Percentiles rank a stretch among this genome's conserved stretches.
These are phyloP conservation scores for Trametes versicolor DNA, from an alignment of 1,284 basidiomycete genomes.

Conservation along the genomic window DNA sequence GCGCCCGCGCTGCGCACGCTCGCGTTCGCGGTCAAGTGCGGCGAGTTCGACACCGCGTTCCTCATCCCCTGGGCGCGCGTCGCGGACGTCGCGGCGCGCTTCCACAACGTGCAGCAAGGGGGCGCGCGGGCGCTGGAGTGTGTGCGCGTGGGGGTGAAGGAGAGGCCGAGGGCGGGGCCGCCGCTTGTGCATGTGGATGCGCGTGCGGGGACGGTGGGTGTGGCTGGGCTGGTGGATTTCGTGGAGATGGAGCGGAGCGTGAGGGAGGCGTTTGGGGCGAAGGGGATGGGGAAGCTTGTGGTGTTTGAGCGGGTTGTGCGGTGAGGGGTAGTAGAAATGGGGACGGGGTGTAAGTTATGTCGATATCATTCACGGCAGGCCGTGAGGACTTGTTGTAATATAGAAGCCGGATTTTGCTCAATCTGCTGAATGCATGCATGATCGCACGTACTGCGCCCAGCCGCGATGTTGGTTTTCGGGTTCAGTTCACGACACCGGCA, in stretches of 20 bases:
- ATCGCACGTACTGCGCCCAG: too few relatives aligned
- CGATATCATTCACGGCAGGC: neutral
- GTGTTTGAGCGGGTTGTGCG: constrained; percentile 16
- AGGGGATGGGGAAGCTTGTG: constrained; percentile 24
- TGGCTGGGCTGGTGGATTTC: constrained; percentile 16
- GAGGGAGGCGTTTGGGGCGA: constrained; percentile 23
- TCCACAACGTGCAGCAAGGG: constrained; percentile 1
- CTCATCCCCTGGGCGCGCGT: constrained; percentile 24
- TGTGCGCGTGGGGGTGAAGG: constrained; percentile 11
- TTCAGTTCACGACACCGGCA: too few relatives aligned
- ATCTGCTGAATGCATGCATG: too few relatives aligned
- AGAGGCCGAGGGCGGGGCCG: constrained; percentile 9
- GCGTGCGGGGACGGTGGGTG: neutral
- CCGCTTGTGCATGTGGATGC: constrained; percentile 9
- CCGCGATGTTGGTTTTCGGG: too few relatives aligned
- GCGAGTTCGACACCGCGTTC: constrained; percentile 25
- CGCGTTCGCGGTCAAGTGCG: constrained; percentile 26
- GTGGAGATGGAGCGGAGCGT: constrained; percentile 27
- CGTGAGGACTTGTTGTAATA: too few relatives aligned
- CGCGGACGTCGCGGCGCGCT: constrained; percentile 25
- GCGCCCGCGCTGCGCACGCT: constrained; percentile 27
- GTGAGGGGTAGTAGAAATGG: neutral
- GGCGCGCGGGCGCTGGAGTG: neutral
- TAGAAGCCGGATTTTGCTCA: too few relatives aligned
- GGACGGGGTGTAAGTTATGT: too few relatives aligned